These are phyloP conservation scores for Fusarium nygamai DNA, from an alignment of 2,329 filamentous ascomycete genomes.

Conservation along the genomic window DNA sequence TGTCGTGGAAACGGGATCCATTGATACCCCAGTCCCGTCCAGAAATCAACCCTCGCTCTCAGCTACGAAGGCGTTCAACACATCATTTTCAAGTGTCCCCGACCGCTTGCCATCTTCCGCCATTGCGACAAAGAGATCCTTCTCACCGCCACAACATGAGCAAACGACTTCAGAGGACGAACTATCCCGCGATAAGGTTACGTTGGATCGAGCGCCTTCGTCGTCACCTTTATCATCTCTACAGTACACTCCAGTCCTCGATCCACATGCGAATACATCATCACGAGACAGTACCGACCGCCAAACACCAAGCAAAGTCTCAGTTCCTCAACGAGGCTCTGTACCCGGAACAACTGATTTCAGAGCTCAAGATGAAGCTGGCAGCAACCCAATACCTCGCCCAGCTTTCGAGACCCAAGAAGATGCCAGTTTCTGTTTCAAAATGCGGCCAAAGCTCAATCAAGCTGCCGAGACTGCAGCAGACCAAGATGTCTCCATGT, in stretches of 20 bases:
- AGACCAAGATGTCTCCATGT: neutral
- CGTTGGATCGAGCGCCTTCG: conserved; percentile 32
- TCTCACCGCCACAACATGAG: neutral
- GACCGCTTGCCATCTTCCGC: conserved; percentile 27
- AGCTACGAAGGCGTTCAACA: conserved; percentile 1
- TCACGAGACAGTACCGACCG: conserved; percentile 11
- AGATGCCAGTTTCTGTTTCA: conserved; percentile 49
- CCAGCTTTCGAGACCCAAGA: conserved; percentile 43
- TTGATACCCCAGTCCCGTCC: conserved; percentile 33
- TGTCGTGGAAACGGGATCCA: conserved; percentile 31
- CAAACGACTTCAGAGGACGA: conserved; percentile 23
- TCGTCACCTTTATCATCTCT: conserved; percentile 44
- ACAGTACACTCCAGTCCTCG: conserved; percentile 7
- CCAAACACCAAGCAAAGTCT: conserved; percentile 13
- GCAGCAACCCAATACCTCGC: neutral
- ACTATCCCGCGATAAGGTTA: conserved; percentile 17
- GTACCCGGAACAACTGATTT: neutral
- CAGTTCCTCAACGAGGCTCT: neutral
- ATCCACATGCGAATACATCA: neutral
- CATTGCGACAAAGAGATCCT: neutral
- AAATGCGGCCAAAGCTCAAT: conserved; percentile 26
- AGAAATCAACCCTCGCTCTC: conserved; percentile 2
- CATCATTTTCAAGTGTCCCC: conserved; percentile 36
- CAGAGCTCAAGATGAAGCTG: neutral
- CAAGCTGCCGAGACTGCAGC: neutral